phyloP scores from a whole-genome alignment of 2,329 filamentous ascomycete species.

The Stemphylium beticola region DNA sequence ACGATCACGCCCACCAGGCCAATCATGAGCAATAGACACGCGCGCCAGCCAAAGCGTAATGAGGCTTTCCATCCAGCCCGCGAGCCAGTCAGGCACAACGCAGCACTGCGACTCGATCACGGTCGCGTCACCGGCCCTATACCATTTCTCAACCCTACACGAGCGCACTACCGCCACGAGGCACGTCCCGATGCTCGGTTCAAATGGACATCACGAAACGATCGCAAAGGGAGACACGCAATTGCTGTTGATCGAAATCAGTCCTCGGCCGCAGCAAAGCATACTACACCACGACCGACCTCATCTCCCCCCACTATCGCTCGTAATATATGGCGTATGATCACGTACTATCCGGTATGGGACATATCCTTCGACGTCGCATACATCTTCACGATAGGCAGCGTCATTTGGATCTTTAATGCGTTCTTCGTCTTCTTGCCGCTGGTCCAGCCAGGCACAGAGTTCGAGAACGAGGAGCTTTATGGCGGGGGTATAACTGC shows the following conservation, averaged over 20 bases:
- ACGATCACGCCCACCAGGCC: neutral
- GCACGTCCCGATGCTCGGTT: slow-evolving; percentile 43
- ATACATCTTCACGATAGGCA: slow-evolving; percentile 60
- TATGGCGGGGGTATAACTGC: slow-evolving; percentile 67
- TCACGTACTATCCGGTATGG: slow-evolving; percentile 60
- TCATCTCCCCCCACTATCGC: slow-evolving; percentile 39
- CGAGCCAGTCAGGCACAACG: slow-evolving; percentile 32
- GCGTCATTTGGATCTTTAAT: slow-evolving; percentile 57
- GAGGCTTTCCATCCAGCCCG: slow-evolving; percentile 33
- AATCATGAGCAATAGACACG: neutral
- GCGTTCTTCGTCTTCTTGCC: slow-evolving; percentile 70
- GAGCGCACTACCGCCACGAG: slow-evolving; percentile 17
- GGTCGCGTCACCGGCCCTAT: slow-evolving; percentile 50
- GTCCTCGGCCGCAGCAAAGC: slow-evolving; percentile 19
- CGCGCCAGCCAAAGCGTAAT: slow-evolving; percentile 28
- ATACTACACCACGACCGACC: slow-evolving; percentile 44
- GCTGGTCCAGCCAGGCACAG: slow-evolving; percentile 57
- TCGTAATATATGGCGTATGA: slow-evolving; percentile 55
- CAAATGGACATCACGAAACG: slow-evolving; percentile 53
- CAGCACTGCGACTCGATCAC: slow-evolving; percentile 28
- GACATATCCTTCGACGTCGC: slow-evolving; percentile 65
- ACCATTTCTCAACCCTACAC: slow-evolving; percentile 59
- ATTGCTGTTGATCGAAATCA: slow-evolving; percentile 36
- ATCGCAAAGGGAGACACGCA: slow-evolving; percentile 53
- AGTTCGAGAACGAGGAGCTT: slow-evolving; percentile 61